Percentiles rank a stretch among this genome's conserved stretches.
Evolutionary conservation across 257 asterid genomes (phyloP).

Genomic region (Henckelia pumila): DNA sequence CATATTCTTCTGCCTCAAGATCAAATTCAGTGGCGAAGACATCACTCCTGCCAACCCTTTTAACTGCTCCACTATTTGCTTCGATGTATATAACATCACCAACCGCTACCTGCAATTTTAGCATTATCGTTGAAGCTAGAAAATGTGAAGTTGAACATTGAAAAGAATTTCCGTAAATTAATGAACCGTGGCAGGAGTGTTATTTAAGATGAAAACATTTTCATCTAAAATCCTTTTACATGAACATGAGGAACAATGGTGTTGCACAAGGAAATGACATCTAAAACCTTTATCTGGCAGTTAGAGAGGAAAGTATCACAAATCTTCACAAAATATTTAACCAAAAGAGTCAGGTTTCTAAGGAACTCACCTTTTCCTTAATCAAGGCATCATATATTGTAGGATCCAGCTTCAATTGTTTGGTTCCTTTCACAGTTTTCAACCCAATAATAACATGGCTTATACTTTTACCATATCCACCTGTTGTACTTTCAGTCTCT

Average conservation of each 20-base stretch:
- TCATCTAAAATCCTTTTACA: conserved; percentile 17
- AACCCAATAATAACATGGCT: conserved; percentile 94
- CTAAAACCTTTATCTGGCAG: neutral
- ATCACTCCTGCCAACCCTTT: conserved; percentile 98
- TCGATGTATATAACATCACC: conserved; percentile 97
- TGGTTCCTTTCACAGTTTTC: conserved; percentile 93
- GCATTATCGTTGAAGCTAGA: conserved; percentile 21
- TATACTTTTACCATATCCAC: conserved; percentile 93
- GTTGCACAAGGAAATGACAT: neutral
- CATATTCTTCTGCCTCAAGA: conserved; percentile 98
- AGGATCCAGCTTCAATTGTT: conserved; percentile 92
- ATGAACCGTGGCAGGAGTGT: neutral
- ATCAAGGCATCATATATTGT: conserved; percentile 91
- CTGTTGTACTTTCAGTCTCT: conserved; percentile 87
- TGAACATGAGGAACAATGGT: neutral
- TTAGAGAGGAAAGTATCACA: neutral
- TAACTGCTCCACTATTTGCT: conserved; percentile 94
- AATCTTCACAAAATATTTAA: neutral
- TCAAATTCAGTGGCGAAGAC: conserved; percentile 98
- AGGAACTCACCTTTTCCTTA: conserved; percentile 68
- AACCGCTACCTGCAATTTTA: conserved; percentile 75
- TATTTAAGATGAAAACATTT: conserved; percentile 2
- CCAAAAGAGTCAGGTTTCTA: neutral
- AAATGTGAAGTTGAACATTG: conserved; percentile 12
- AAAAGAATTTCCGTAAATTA: neutral